These are phyloP conservation scores for Artomyces pyxidatus DNA, from an alignment of 768 basidiomycete species.

Conservation along the genomic window DNA sequence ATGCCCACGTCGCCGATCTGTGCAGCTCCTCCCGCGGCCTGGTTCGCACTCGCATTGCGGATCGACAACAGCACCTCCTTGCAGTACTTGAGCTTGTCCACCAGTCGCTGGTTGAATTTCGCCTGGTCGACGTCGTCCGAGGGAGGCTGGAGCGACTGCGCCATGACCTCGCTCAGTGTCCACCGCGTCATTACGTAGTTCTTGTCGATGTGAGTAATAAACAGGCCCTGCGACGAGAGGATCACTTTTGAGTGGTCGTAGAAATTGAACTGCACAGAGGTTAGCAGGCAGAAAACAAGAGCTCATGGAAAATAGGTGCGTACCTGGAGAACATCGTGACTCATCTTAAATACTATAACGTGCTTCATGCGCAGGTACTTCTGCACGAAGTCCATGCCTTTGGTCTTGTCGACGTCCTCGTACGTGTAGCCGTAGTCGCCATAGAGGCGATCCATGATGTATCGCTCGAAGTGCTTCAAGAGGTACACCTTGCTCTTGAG, in stretches of 20 bases:
- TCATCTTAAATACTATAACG: constrained; percentile 93
- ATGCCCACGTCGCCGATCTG: neutral
- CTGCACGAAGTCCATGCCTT: constrained; percentile 93
- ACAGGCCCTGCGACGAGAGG: constrained; percentile 68
- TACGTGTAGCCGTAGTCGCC: constrained; percentile 81
- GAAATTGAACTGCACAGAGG: constrained; percentile 80
- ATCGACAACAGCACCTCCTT: constrained; percentile 77
- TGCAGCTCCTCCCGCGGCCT: constrained; percentile 16
- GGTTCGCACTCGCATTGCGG: constrained; percentile 44
- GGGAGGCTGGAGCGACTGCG: constrained; percentile 34
- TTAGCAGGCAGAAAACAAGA: constrained; percentile 4
- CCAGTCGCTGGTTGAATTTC: constrained; percentile 54
- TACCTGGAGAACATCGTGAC: constrained; percentile 93
- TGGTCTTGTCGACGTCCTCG: constrained; percentile 53
- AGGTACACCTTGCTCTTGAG: constrained; percentile 89
- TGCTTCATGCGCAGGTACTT: constrained; percentile 96
- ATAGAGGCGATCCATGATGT: constrained; percentile 87
- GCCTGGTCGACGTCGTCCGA: constrained; percentile 42
- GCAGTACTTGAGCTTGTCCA: constrained; percentile 82
- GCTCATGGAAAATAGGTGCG: constrained; percentile 14
- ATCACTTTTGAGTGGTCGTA: constrained; percentile 96
- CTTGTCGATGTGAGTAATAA: constrained; percentile 89
- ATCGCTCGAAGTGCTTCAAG: constrained; percentile 87
- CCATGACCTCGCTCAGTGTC: constrained; percentile 66
- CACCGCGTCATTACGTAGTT: constrained; percentile 70